Percentiles rank a stretch among this genome's conserved stretches.
These are phyloP conservation scores for Podospora pseudoanserina DNA, from an alignment of 495 filamentous ascomycete species.

Conservation along the genomic window DNA sequence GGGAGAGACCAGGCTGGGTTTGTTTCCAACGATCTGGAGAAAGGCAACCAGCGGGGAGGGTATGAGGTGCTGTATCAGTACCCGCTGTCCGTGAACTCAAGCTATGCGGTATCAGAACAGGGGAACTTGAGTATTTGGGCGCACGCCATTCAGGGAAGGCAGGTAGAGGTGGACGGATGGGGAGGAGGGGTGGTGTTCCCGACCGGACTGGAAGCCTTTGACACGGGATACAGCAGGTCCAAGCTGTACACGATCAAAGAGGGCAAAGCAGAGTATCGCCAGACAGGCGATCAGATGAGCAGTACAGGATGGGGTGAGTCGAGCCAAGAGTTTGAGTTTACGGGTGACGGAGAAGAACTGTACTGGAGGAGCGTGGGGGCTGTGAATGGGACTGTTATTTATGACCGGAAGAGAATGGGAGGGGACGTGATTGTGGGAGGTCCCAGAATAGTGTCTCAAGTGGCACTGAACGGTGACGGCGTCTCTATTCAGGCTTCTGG, in stretches of 20 bases:
- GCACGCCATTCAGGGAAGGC: constrained; percentile 56
- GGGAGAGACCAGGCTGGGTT: constrained; percentile 49
- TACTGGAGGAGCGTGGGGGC: constrained; percentile 13
- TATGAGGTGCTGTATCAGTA: constrained; percentile 56
- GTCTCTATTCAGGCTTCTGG: neutral
- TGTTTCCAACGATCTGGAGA: neutral
- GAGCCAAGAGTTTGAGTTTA: constrained; percentile 46
- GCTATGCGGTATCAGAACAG: constrained; percentile 41
- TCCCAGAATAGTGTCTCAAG: neutral
- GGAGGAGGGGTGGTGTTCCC: constrained; percentile 53
- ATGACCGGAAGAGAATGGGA: constrained; percentile 29
- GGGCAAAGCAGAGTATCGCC: constrained; percentile 52
- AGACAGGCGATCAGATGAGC: constrained; percentile 42
- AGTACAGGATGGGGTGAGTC: constrained; percentile 52
- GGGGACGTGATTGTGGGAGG: constrained; percentile 8
- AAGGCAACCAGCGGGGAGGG: constrained; percentile 32
- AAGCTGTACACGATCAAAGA: constrained; percentile 50
- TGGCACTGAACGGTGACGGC: neutral
- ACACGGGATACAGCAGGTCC: constrained; percentile 37
- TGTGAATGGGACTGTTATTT: constrained; percentile 27
- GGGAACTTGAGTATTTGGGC: constrained; percentile 60
- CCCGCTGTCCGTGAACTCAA: constrained; percentile 58
- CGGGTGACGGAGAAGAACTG: constrained; percentile 8
- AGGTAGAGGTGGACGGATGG: constrained; percentile 46
- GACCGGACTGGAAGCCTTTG: constrained; percentile 52